A percentile compares a stretch with the other conserved stretches of the same genome.
Evolutionary conservation across 1,139 yeast genomes (phyloP).

Genomic region (Arxiozyma telluris): DNA sequence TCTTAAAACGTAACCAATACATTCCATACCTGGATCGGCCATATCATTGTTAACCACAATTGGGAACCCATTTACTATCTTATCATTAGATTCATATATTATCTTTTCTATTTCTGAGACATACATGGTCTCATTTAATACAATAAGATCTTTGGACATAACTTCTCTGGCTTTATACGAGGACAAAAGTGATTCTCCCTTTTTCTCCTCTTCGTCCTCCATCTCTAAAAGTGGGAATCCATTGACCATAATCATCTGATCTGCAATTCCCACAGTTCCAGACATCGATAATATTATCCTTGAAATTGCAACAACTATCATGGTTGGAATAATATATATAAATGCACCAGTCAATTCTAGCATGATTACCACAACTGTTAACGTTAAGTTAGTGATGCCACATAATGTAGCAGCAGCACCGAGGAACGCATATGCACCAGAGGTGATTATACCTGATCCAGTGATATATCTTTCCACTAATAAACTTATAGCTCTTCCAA

Average conservation of each 20-base stretch:
- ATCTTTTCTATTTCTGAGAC: constrained; percentile 32
- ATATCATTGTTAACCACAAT: constrained; percentile 32
- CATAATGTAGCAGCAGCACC: constrained; percentile 96
- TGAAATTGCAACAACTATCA: constrained; percentile 93
- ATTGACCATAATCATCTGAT: constrained; percentile 82
- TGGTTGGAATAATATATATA: constrained; percentile 81
- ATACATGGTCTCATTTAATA: constrained; percentile 36
- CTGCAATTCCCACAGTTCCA: constrained; percentile 88
- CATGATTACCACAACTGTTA: constrained; percentile 90
- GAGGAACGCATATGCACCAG: constrained; percentile 91
- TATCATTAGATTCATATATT: constrained; percentile 22
- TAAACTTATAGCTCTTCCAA: constrained; percentile 73
- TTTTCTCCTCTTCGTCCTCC: constrained; percentile 57
- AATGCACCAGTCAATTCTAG: constrained; percentile 93
- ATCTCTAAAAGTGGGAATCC: constrained; percentile 81
- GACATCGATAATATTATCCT: constrained; percentile 64
- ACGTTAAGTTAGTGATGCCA: constrained; percentile 87
- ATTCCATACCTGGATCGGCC: constrained; percentile 15
- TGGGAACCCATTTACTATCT: constrained; percentile 49
- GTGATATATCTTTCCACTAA: constrained; percentile 43
- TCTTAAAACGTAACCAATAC: constrained; percentile 26
- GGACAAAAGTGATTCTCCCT: constrained; percentile 43
- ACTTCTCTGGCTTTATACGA: constrained; percentile 49
- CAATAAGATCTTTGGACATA: constrained; percentile 50
- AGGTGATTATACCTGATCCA: constrained; percentile 56